phyloP scores from a whole-genome alignment of 1,284 basidiomycete species.

The Leccinum angustisporum region DNA sequence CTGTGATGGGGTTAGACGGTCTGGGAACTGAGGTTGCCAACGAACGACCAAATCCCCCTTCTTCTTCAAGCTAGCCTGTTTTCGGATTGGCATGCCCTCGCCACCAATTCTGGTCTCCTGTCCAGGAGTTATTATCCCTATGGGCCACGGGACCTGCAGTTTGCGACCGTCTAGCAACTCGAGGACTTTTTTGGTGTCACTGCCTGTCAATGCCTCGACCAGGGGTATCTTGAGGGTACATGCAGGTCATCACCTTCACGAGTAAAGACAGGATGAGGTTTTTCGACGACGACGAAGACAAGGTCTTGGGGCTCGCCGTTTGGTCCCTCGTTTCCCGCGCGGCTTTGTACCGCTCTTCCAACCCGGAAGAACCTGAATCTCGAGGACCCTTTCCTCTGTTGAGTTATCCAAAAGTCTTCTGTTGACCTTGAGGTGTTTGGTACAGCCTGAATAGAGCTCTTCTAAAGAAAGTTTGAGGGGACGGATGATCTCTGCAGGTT shows the following conservation, averaged over 20 bases:
- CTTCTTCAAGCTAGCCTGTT: conserved; percentile 66
- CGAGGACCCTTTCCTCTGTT: conserved; percentile 89
- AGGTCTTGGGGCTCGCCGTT: conserved; percentile 79
- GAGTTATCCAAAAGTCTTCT: conserved; percentile 70
- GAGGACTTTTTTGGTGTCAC: conserved; percentile 52
- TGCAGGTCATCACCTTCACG: conserved; percentile 79
- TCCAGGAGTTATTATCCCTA: conserved; percentile 63
- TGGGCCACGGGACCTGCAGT: conserved; percentile 66
- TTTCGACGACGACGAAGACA: conserved; percentile 91
- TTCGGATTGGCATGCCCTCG: conserved; percentile 92
- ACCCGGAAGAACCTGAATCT: conserved; percentile 84
- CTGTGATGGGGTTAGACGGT: conserved; percentile 68
- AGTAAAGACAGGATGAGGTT: conserved; percentile 74
- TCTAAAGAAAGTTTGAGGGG: conserved; percentile 87
- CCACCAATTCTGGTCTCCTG: conserved; percentile 68
- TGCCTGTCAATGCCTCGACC: conserved; percentile 78
- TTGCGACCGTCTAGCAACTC: conserved; percentile 79
- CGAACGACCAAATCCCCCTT: conserved; percentile 84
- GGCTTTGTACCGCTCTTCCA: conserved; percentile 89
- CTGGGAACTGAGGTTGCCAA: conserved; percentile 87
- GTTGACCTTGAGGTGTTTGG: conserved; percentile 89
- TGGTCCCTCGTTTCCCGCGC: conserved; percentile 83
- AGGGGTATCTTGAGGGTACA: conserved; percentile 68
- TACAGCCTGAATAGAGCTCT: conserved; percentile 88
- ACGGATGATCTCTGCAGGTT: conserved; percentile 71